Conservation (phyloP, 441 rosid genomes). For the Erodium trifolium region DNA sequence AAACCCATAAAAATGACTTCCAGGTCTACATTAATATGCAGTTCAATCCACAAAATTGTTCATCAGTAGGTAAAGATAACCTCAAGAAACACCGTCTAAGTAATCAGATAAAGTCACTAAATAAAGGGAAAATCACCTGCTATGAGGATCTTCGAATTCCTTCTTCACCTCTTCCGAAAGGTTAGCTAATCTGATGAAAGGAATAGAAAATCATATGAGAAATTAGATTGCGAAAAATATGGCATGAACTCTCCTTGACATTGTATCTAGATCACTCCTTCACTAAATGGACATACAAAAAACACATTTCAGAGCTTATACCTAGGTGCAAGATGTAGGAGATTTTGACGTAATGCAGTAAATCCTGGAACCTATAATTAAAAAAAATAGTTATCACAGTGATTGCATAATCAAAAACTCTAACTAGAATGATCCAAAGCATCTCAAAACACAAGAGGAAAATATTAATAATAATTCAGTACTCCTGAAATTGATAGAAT, state of each 20-base stretch:
- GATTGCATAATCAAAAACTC: not conserved
- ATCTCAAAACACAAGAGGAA: not conserved
- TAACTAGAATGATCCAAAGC: not conserved
- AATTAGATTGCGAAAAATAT: not conserved
- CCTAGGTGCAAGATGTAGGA: constrained; percentile 72
- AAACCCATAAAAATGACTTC: not conserved
- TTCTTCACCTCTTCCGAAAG: constrained; percentile 73
- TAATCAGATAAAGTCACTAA: not conserved
- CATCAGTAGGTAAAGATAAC: not conserved
- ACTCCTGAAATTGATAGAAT: constrained; percentile 64
- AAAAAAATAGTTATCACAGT: not conserved
- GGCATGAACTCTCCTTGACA: not conserved
- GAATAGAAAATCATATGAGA: constrained; percentile 12
- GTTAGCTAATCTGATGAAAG: constrained; percentile 53
- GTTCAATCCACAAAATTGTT: not conserved
- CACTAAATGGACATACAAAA: not conserved
- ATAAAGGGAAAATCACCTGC: constrained; percentile 41
- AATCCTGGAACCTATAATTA: constrained; percentile 67
- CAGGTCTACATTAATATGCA: no score
- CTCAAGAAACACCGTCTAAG: not conserved
- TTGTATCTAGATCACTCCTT: not conserved
- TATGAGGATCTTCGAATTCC: constrained; percentile 80
- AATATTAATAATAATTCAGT: constrained; percentile 10
- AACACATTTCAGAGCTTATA: constrained; percentile 21
- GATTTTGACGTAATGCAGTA: constrained; percentile 57